Conservation (phyloP, 2,329 filamentous ascomycete species). For the Achaetomium macrosporum region DNA sequence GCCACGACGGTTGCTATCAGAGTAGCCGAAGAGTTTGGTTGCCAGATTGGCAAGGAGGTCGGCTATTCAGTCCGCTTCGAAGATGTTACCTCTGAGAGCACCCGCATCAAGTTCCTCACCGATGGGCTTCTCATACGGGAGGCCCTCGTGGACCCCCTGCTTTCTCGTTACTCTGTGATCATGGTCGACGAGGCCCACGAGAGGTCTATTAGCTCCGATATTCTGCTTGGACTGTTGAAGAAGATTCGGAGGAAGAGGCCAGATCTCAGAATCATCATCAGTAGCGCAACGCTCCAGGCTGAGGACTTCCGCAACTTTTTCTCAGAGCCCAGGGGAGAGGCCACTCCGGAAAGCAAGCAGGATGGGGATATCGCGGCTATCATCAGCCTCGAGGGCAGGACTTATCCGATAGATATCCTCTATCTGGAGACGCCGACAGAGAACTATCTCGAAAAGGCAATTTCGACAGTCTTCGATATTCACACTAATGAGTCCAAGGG, state of each 20-base stretch:
- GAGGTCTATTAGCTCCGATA: conserved; percentile 84
- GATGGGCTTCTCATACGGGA: conserved; percentile 89
- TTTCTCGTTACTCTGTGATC: conserved; percentile 88
- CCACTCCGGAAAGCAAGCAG: conserved; percentile 29
- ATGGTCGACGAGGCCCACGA: conserved; percentile 99
- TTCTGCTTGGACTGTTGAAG: conserved; percentile 82
- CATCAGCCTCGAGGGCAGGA: conserved; percentile 79
- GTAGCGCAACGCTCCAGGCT: conserved; percentile 88
- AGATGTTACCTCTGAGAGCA: conserved; percentile 79
- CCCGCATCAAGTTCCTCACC: conserved; percentile 90
- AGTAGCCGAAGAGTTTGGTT: conserved; percentile 84
- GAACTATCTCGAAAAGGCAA: conserved; percentile 77
- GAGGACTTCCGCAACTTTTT: conserved; percentile 83
- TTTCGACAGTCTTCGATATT: conserved; percentile 82
- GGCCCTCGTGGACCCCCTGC: conserved; percentile 82
- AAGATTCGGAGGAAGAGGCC: conserved; percentile 77
- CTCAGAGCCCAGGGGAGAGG: conserved; percentile 34
- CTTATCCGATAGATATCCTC: conserved; percentile 81
- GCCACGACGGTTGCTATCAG: conserved; percentile 83
- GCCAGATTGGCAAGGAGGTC: conserved; percentile 80
- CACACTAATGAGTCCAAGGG: conserved; percentile 74
- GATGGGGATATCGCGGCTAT: conserved; percentile 49
- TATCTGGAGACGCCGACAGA: conserved; percentile 74
- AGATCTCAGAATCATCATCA: conserved; percentile 82
- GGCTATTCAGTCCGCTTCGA: conserved; percentile 93